Percentiles rank a stretch among this genome's conserved stretches.
phyloP scores from a whole-genome alignment of 441 rosid genomes.

The Gossypium gossypioides region DNA sequence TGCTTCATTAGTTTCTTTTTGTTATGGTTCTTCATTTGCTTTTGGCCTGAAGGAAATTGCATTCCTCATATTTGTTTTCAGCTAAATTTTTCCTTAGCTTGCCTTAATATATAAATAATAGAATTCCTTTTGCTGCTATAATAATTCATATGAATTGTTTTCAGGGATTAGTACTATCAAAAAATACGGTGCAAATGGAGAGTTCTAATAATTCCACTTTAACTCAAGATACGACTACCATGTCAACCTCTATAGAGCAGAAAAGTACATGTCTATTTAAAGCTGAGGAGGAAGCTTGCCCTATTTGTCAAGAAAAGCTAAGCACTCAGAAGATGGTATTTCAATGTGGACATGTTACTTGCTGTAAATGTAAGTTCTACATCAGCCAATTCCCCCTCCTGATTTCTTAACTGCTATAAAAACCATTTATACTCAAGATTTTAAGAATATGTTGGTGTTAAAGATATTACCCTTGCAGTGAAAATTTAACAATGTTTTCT shows the following conservation, averaged over 20 bases:
- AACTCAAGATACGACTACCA: slow-evolving; percentile 29
- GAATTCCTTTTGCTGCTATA: neutral
- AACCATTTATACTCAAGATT: slow-evolving; percentile 7
- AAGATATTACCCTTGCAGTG: neutral
- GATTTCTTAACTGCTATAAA: slow-evolving; percentile 2
- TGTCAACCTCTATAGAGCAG: slow-evolving; percentile 29
- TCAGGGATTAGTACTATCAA: slow-evolving; percentile 74
- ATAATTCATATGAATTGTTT: slow-evolving; percentile 7
- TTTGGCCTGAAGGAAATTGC: neutral
- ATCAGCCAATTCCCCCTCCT: slow-evolving; percentile 7
- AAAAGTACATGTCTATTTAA: slow-evolving; percentile 28
- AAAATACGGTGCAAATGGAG: slow-evolving; percentile 39
- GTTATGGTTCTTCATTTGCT: neutral
- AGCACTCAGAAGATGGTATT: slow-evolving; percentile 86
- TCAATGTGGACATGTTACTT: slow-evolving; percentile 82
- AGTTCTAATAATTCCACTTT: slow-evolving; percentile 32
- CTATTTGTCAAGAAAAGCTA: slow-evolving; percentile 77
- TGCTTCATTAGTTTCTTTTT: neutral
- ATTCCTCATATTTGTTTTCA: neutral
- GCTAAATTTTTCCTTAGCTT: neutral
- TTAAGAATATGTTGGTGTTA: neutral
- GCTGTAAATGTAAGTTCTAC: slow-evolving; percentile 74
- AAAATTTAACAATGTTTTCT: neutral
- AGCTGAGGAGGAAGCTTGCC: slow-evolving; percentile 65
- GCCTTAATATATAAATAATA: neutral